Evolutionary conservation across 2,329 filamentous ascomycete genomes (phyloP).

Genomic region (Mycogone perniciosa): DNA sequence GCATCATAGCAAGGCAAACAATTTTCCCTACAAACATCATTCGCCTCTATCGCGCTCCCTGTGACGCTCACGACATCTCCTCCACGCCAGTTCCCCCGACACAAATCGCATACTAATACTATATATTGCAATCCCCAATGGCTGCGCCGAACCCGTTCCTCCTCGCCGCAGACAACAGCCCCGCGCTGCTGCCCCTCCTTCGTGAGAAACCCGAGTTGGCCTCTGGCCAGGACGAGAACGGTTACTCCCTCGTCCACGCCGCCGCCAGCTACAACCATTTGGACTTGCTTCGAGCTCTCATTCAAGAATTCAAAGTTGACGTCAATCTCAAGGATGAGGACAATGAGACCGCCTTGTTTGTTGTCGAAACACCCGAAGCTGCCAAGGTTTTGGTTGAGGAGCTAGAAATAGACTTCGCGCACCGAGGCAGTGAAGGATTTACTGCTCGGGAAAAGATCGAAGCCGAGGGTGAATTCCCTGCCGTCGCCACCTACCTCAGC

Average conservation of each 20-base stretch:
- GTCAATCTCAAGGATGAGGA: slow-evolving; percentile 85
- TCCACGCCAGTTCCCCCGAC: not conserved
- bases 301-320: slow-evolving; percentile 70
- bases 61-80: too few species aligned
- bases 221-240: slow-evolving; percentile 75
- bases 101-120: not conserved
- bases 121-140: slow-evolving; percentile 29
- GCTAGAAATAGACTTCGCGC: slow-evolving; percentile 60
- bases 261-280: slow-evolving; percentile 88
- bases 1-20: not conserved
- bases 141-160: slow-evolving; percentile 58
- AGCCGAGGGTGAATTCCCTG: slow-evolving; percentile 69
- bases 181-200: slow-evolving; percentile 67
- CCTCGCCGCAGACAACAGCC: slow-evolving; percentile 75
- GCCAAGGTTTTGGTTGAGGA: slow-evolving; percentile 79
- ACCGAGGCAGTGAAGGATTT: slow-evolving; percentile 66
- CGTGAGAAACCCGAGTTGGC: slow-evolving; percentile 69
- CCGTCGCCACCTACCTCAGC: slow-evolving; percentile 65
- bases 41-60: too few species aligned
- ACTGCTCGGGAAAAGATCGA: slow-evolving; percentile 77
- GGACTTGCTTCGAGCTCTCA: slow-evolving; percentile 67
- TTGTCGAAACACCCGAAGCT: slow-evolving; percentile 73
- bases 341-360: slow-evolving; percentile 88
- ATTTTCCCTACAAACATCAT: too few species aligned
- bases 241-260: slow-evolving; percentile 91